A percentile compares a stretch with the other conserved stretches of the same genome.
These are phyloP conservation scores for Xylaria palmicola DNA, from an alignment of 495 filamentous ascomycete species.

Conservation along the genomic window DNA sequence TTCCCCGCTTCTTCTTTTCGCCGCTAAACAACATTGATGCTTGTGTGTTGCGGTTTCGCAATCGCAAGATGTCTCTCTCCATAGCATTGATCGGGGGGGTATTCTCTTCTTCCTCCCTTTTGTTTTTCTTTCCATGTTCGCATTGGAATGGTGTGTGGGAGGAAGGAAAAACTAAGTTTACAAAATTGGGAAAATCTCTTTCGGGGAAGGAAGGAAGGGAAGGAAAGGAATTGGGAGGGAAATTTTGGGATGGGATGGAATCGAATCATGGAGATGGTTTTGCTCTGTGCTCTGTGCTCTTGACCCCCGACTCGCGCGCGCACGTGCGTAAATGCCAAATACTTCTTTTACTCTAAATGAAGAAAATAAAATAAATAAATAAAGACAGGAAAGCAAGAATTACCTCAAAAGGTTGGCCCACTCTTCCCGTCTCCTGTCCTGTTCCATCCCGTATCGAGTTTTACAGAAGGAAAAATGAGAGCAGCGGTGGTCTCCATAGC, in stretches of 20 bases:
- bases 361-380: too few species aligned
- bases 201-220: background rate
- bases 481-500: too few species aligned
- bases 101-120: background rate
- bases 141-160: too few species aligned
- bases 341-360: too few species aligned
- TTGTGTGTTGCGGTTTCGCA: too few species aligned
- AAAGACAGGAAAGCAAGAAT: too few species aligned
- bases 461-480: too few species aligned
- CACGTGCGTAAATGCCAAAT: too few species aligned
- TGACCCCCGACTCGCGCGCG: background rate
- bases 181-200: background rate
- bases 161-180: background rate
- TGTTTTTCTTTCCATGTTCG: background rate
- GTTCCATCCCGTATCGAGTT: too few species aligned
- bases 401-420: too few species aligned
- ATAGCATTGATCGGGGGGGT: conserved; percentile 9
- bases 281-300: background rate
- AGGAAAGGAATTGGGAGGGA: background rate
- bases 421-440: too few species aligned
- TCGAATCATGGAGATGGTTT: background rate
- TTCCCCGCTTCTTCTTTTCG: background rate
- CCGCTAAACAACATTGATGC: too few species aligned
- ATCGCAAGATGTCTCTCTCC: conserved; percentile 2
- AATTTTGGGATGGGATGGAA: background rate